Percentiles rank a stretch among this genome's conserved stretches.
Conservation (phyloP, 2,329 filamentous ascomycete genomes). For the Hirsutella minnesotensis region DNA sequence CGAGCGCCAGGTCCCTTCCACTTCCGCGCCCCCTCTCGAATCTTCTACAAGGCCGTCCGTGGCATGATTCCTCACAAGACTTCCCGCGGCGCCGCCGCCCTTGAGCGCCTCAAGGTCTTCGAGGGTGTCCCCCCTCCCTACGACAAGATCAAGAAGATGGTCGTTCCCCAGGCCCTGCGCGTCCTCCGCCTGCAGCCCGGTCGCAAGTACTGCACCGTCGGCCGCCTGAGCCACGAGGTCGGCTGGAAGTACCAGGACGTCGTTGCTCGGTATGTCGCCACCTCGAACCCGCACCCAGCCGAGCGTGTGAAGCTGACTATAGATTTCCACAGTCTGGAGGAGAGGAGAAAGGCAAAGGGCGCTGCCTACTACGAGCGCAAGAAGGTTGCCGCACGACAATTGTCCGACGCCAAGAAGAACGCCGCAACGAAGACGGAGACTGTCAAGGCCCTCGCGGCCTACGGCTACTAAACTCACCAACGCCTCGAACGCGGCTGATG, state of each 20-base stretch:
- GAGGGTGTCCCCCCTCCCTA: slow-evolving; percentile 98
- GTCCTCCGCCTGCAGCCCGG: slow-evolving; percentile 95
- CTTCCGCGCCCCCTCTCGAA: slow-evolving; percentile 97
- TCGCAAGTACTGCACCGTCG: slow-evolving; percentile 99
- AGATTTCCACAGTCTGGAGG: slow-evolving; percentile 64
- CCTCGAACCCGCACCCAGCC: too few relatives aligned
- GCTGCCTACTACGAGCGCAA: slow-evolving; percentile 99
- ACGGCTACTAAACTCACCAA: slow-evolving; percentile 64
- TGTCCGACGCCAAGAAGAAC: slow-evolving; percentile 86
- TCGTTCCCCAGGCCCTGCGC: slow-evolving; percentile 95
- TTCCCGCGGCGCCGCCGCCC: slow-evolving; percentile 84
- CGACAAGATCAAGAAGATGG: slow-evolving; percentile 99
- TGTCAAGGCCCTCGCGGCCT: slow-evolving; percentile 75
- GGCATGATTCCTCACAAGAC: slow-evolving; percentile 99
- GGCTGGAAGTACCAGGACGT: slow-evolving; percentile 99
- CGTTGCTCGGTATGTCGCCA: slow-evolving; percentile 75
- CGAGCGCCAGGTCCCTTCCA: slow-evolving; percentile 77
- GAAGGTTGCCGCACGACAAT: slow-evolving; percentile 87
- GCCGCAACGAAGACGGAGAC: slow-evolving; percentile 79
- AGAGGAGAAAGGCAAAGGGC: slow-evolving; percentile 99
- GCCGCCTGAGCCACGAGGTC: slow-evolving; percentile 95
- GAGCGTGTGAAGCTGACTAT: slow-evolving; percentile 6
- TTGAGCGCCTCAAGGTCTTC: slow-evolving; percentile 99
- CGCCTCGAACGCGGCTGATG: slow-evolving; percentile 15
- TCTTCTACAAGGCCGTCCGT: slow-evolving; percentile 99